A percentile compares a stretch with the other conserved stretches of the same genome.
phyloP scores from a whole-genome alignment of 768 basidiomycete species.

The Chalciporus piperatus region DNA sequence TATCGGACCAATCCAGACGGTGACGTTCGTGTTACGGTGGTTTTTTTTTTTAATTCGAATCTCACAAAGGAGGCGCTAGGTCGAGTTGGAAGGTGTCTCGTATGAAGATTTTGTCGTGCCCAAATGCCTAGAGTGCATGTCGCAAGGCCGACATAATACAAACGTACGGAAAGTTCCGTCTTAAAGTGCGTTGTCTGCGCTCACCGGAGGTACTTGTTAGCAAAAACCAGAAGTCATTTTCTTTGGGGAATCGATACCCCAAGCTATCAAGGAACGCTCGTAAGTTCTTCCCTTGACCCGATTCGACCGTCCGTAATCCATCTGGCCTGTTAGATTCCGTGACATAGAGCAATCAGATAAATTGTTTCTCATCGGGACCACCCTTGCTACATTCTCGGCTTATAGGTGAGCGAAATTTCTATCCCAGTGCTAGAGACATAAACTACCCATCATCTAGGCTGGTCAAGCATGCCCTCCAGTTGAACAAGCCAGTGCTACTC shows the following conservation, averaged over 20 bases:
- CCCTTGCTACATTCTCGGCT: slow-evolving; percentile 90
- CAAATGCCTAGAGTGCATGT: slow-evolving; percentile 65
- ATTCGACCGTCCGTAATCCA: not conserved
- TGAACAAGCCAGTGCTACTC: slow-evolving; percentile 74
- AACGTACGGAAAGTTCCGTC: slow-evolving; percentile 45
- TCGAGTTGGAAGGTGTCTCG: slow-evolving; percentile 74
- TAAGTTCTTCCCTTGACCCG: slow-evolving; percentile 34
- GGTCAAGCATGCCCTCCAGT: slow-evolving; percentile 73
- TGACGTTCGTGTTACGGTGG: slow-evolving; percentile 54
- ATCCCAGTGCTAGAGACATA: not conserved
- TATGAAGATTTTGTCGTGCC: slow-evolving; percentile 81
- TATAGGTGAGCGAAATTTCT: slow-evolving; percentile 52
- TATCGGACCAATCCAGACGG: slow-evolving; percentile 91
- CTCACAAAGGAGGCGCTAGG: slow-evolving; percentile 39
- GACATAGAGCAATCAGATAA: slow-evolving; percentile 60
- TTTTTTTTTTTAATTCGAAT: not conserved
- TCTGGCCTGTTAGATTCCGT: slow-evolving; percentile 41
- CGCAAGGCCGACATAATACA: slow-evolving; percentile 53
- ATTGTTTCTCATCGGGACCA: slow-evolving; percentile 83
- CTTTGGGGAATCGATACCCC: slow-evolving; percentile 85
- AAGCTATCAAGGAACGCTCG: slow-evolving; percentile 67
- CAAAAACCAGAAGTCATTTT: slow-evolving; percentile 83
- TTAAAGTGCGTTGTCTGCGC: not conserved
- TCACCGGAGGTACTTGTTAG: slow-evolving; percentile 31
- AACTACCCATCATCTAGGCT: slow-evolving; percentile 43